Evolutionary conservation across 2,329 filamentous ascomycete genomes (phyloP), one percentile per base, ranked within the genome.

Genomic region (Penicillium sp.): DNA sequence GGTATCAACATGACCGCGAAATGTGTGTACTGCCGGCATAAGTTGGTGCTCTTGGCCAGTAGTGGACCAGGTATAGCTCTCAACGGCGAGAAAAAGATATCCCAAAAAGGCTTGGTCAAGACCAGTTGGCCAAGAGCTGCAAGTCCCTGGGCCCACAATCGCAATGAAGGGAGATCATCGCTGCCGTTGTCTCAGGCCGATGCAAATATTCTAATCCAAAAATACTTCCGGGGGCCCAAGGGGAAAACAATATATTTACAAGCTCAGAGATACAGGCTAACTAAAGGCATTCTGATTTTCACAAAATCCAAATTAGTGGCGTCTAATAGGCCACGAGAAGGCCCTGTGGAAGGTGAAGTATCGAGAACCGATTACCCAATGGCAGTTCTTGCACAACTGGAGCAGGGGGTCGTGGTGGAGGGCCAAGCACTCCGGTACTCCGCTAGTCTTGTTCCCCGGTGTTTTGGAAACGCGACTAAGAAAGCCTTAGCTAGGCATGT

Each of bases 21-120:
- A 42, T 9, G 54, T 51, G 34, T 55, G 54, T 33, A 45, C 17
- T 5, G 52, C 51, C 56, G 56, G 54, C 58, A 59, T 7, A 57
- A 8, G 46, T 61, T 23, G 6, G 56, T 61, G 15, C 47, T 17
- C 44, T 54, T 59, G 30, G 58, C 56, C n/a, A 58, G 15, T 12
- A 48, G 10, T 9, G 58, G 58, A 10, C 58, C 56, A 9, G 58
- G 58, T 23, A 61, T 47, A 10, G 27, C 8, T 29, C 47, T 55
- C 49, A 57, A 30, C 1, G 41, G 44, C 9, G 58, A 59, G 21
- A 56, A 30, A 12, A 51, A 50, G 9, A 46, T 21, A 34, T 57
- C 46, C 33, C 45, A 55, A 12, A 49, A 32, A 21, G 57, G 13
- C 29, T 55, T 57, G 34, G 45, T 51, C 39, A 55, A 18, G 23